These are phyloP conservation scores for Phaseolus coccineus DNA, from an alignment of 331 rosid species.

Conservation along the genomic window DNA sequence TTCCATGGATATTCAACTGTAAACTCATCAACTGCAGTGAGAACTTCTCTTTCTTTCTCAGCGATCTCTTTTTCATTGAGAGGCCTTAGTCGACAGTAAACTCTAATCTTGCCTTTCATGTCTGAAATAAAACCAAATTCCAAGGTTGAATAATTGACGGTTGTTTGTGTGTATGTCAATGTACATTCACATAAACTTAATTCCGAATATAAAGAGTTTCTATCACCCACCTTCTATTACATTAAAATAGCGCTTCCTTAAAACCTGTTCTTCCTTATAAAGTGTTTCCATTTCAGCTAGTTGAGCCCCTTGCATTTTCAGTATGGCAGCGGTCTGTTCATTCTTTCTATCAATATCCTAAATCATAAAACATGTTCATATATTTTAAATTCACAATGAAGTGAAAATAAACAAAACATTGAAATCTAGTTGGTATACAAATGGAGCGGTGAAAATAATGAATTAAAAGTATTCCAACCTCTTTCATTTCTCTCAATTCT, in stretches of 20 bases:
- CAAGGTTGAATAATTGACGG: constrained; percentile 8
- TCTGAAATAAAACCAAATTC: constrained; percentile 55
- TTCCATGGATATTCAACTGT: constrained; percentile 89
- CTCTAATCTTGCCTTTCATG: constrained; percentile 97
- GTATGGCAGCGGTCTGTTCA: constrained; percentile 83
- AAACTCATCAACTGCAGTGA: constrained; percentile 71
- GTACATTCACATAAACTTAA: background rate
- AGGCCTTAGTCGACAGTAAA: constrained; percentile 86
- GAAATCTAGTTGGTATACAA: constrained; percentile 7
- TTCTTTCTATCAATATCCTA: constrained; percentile 94
- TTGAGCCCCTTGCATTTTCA: constrained; percentile 92
- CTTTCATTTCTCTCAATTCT: constrained; percentile 93
- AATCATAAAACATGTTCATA: constrained; percentile 19
- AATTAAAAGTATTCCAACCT: constrained; percentile 52
- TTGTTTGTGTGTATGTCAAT: background rate
- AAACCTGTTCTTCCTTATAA: constrained; percentile 88
- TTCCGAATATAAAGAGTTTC: constrained; percentile 3
- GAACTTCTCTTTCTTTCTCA: constrained; percentile 57
- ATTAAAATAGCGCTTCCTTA: constrained; percentile 87
- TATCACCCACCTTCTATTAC: constrained; percentile 77
- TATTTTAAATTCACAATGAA: constrained; percentile 20
- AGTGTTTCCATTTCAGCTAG: constrained; percentile 86
- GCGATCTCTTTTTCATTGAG: constrained; percentile 68
- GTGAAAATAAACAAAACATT: constrained; percentile 28
- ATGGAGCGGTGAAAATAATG: background rate